Base-by-base conservation (phyloP, 108 stramenopile genomes). In the Stephanodiscus minutulus region DNA sequence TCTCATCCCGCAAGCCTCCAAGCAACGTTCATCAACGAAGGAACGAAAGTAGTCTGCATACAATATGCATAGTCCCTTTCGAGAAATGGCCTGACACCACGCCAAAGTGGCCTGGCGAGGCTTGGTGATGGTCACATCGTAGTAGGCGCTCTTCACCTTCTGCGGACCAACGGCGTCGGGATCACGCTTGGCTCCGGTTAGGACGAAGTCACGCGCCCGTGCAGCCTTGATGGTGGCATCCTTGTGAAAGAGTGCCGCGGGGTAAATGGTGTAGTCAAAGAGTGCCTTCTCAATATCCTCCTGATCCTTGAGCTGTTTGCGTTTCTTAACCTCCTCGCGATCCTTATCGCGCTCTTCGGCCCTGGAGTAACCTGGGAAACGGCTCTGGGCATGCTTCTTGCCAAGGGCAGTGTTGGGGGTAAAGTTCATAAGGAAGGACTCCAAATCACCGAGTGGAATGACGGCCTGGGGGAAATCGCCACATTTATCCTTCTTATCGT, bases 231-330 rank as follows among this genome's bases (percentile, higher is more conserved):
- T 61, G 27, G 93, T 94, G 11, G 93, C 93, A 62, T 94, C 93
- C 81, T 94, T 94, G 44, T 86, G 90, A 76, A 94, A 90, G 3
- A 94, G 74, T 10, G 93, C 93, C 21, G 93, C 79, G 27, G 93
- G 93, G 48, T 94, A 94, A 66, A 94, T 84, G 1, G 93, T 94
- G 67, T 91, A 94, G 53, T 94, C 93, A 76, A 94, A 94, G 25
- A 94, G 72, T 29, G 93, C 93, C 67, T 89, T 90, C 72, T 90
- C 93, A 24, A 94, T 94, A 56, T 94, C 93, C 49, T 94, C 90
- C 61, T 91, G 90, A 43, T 85, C 93, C 74, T 91, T 89, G 57
- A 94, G 83, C 65, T 94, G 93, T 68, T 94, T 94, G 47, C 93
- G 84, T 66, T 94, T 89, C 53, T 70, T 73, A 12, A 94, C 93